These are phyloP conservation scores for Sphagnum contortum DNA, from an alignment of 225 moss, liverwort and hornwort genomes.

Conservation along the genomic window DNA sequence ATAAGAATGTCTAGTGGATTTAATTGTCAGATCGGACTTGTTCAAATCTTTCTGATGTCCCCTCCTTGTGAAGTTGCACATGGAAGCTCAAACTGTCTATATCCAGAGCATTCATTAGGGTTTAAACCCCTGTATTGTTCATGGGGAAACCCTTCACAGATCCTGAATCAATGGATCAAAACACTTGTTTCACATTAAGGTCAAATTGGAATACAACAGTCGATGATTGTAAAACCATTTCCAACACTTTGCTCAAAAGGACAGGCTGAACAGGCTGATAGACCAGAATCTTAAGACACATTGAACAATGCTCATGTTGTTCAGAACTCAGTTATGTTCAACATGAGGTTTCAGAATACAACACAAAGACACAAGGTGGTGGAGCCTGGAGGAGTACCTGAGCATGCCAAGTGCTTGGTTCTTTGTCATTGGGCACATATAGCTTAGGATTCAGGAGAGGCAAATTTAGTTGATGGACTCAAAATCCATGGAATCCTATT, in stretches of 20 bases:
- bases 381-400: constrained; percentile 32
- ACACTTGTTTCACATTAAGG: constrained; percentile 28
- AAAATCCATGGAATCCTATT: constrained; percentile 74
- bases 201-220: neutral
- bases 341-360: neutral
- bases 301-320: too few species aligned
- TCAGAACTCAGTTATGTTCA: neutral
- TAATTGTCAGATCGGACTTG: too few species aligned
- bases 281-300: too few species aligned
- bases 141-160: constrained; percentile 69
- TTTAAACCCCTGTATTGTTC: constrained; percentile 23
- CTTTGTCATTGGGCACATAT: constrained; percentile 57
- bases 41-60: too few species aligned
- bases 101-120: neutral
- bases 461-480: constrained; percentile 29
- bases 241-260: too few species aligned
- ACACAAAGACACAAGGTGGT: neutral
- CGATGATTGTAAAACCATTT: neutral
- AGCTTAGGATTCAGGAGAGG: constrained; percentile 35
- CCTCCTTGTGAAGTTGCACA: neutral
- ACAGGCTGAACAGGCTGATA: too few species aligned
- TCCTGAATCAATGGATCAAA: constrained; percentile 86
- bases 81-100: neutral
- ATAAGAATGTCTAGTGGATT: too few species aligned
- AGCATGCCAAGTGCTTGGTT: constrained; percentile 60